Percentiles rank a stretch among this genome's conserved stretches.
Conservation (phyloP, 768 basidiomycete species). For the Rhizopogon roseolus region DNA sequence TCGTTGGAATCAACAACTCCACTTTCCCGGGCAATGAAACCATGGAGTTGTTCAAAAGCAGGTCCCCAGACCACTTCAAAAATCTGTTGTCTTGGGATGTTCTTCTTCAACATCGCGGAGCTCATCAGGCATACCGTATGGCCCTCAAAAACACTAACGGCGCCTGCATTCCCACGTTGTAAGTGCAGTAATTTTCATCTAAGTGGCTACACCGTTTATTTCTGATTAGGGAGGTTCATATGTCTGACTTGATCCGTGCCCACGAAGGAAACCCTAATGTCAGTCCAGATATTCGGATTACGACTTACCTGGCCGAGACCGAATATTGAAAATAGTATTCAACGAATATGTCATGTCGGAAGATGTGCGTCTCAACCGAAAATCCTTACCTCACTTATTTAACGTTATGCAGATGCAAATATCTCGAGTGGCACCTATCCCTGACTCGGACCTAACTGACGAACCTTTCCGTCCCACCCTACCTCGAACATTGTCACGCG, state of each 20-base stretch:
- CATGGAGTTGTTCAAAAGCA: conserved; percentile 65
- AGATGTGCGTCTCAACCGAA: conserved; percentile 42
- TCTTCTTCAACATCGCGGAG: conserved; percentile 73
- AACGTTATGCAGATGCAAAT: conserved; percentile 52
- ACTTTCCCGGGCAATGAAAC: conserved; percentile 75
- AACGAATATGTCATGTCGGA: conserved; percentile 60
- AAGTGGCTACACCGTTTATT: conserved; percentile 8
- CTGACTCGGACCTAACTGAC: conserved; percentile 34
- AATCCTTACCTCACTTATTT: neutral
- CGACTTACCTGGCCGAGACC: conserved; percentile 50
- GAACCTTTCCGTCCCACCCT: conserved; percentile 33
- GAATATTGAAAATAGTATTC: conserved; percentile 52
- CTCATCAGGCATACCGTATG: conserved; percentile 88
- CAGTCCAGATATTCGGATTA: conserved; percentile 58
- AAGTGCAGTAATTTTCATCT: conserved; percentile 17
- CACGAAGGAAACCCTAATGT: conserved; percentile 82
- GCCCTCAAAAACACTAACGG: conserved; percentile 83
- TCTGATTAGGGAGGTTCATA: conserved; percentile 72
- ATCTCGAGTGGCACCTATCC: conserved; percentile 52
- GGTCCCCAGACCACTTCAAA: conserved; percentile 67
- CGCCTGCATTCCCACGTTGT: conserved; percentile 85
- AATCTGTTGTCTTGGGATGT: conserved; percentile 80
- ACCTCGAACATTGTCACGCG: conserved; percentile 27
- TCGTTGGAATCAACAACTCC: conserved; percentile 88
- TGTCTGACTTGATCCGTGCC: conserved; percentile 83